Evolutionary conservation across 2,329 filamentous ascomycete genomes (phyloP), one percentile per base, ranked within the genome.

Genomic region (Bertia moriformis): DNA sequence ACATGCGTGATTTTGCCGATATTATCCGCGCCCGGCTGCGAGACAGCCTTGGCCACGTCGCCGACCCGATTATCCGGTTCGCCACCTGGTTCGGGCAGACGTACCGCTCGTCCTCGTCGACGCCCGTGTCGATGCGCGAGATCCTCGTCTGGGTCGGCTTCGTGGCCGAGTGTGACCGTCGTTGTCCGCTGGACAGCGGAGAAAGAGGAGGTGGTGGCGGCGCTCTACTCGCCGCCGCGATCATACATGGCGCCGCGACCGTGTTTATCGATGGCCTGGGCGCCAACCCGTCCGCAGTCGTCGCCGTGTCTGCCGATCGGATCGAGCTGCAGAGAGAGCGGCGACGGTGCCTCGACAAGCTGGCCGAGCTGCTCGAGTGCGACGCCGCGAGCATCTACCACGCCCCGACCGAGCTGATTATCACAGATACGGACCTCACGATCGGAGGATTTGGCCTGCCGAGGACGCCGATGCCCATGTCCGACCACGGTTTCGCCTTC

Each of bases 241-340:
- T 75, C 18, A 61, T 95, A 2, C 88, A 98, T 50, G 91, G 93
- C 44, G 91, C 91, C 20, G 82, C 88, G 1, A 88, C 95, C 58
- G 88, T 98, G 1, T 98, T 93, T 51, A 82, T 98, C 42, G 93
- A 98, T 54, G 91, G 87, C 1, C 71, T 98, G 14, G 91, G 91
- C 22, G 91, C 91, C 4, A 96, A 96, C 51, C 91, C 93, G 12
- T 89, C 91, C 4, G 88, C 86, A 0, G 67, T 94, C 44, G 68
- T 94, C 39, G 78, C 85, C 0, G 75, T 81, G 4, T 7, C 7
- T n/a, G 22, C 7, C 7, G 78, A 83, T 32, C 63, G 78, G 0
- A 69, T 78, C 30, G 76, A 75, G 18, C 73, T 96, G 44, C 65
- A 76, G 4, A 62, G 72, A 7, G 85, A 94, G 51, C 73, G 88